These are phyloP conservation scores for Podospora pseudopauciseta DNA, from an alignment of 495 filamentous ascomycete genomes.

Conservation along the genomic window DNA sequence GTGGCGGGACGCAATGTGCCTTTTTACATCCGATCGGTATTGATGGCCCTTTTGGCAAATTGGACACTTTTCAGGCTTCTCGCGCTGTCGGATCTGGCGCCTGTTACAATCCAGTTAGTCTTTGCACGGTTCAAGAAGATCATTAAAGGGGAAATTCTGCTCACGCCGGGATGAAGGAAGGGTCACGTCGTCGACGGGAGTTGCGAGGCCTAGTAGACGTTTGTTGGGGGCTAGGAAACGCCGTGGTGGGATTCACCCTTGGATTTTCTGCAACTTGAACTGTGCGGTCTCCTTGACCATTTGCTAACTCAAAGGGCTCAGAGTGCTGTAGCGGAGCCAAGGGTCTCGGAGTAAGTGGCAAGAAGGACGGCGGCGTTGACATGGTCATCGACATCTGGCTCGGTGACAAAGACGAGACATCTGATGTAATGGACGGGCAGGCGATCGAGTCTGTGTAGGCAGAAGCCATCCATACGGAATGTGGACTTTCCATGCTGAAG, in stretches of 20 bases:
- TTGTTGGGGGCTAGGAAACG: neutral
- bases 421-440: neutral
- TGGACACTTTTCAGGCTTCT: neutral
- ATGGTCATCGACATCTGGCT: neutral
- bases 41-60: neutral
- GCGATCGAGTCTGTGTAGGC: too few relatives aligned
- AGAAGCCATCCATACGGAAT: too few relatives aligned
- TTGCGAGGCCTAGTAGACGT: neutral
- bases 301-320: neutral
- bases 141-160: neutral
- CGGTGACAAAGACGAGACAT: neutral
- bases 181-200: neutral
- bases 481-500: too few relatives aligned
- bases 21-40: neutral
- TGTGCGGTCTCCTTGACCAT: neutral
- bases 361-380: neutral
- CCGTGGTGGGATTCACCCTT: neutral
- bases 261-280: neutral
- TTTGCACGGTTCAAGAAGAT: neutral
- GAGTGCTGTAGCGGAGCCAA: neutral
- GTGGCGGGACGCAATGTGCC: neutral
- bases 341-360: neutral
- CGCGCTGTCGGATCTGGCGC: neutral
- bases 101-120: neutral
- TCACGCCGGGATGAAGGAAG: neutral